Conservation (phyloP, 495 filamentous ascomycete species). For the Daldinia decipiens region DNA sequence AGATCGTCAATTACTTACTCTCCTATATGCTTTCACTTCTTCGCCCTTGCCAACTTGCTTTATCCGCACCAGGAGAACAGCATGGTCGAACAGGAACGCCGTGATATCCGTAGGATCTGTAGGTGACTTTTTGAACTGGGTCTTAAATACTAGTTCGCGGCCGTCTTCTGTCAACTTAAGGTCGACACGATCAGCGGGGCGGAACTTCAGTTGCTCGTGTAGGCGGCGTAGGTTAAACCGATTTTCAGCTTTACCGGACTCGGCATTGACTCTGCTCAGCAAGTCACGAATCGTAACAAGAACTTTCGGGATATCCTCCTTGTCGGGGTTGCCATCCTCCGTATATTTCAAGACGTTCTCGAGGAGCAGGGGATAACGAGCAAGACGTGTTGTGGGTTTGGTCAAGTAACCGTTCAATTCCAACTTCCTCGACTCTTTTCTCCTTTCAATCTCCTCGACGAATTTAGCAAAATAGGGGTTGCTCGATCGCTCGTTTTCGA, state of each 20-base stretch:
- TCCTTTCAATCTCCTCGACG: slow-evolving; percentile 94
- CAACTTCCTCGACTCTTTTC: slow-evolving; percentile 95
- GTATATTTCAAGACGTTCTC: slow-evolving; percentile 92
- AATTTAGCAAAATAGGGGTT: slow-evolving; percentile 90
- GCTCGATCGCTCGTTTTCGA: slow-evolving; percentile 90
- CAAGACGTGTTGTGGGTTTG: slow-evolving; percentile 95
- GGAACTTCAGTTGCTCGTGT: slow-evolving; percentile 88
- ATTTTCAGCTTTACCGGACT: slow-evolving; percentile 97
- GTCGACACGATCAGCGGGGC: slow-evolving; percentile 87
- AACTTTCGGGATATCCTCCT: slow-evolving; percentile 88
- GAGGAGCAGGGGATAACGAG: slow-evolving; percentile 93
- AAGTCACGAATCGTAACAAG: slow-evolving; percentile 86
- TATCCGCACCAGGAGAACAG: slow-evolving; percentile 85
- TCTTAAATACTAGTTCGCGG: slow-evolving; percentile 92
- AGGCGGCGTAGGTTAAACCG: slow-evolving; percentile 94
- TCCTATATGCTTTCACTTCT: slow-evolving; percentile 92
- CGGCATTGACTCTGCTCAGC: slow-evolving; percentile 86
- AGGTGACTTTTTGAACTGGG: slow-evolving; percentile 88
- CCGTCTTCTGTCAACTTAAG: slow-evolving; percentile 93
- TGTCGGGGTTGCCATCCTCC: slow-evolving; percentile 85
- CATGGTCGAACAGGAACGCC: slow-evolving; percentile 95
- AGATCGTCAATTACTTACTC: slow-evolving; percentile 54
- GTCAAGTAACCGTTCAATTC: slow-evolving; percentile 98
- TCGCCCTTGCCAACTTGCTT: slow-evolving; percentile 93
- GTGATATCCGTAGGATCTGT: slow-evolving; percentile 89